Base-by-base conservation (phyloP, 495 filamentous ascomycete genomes). In the Entonaema liquescens region DNA sequence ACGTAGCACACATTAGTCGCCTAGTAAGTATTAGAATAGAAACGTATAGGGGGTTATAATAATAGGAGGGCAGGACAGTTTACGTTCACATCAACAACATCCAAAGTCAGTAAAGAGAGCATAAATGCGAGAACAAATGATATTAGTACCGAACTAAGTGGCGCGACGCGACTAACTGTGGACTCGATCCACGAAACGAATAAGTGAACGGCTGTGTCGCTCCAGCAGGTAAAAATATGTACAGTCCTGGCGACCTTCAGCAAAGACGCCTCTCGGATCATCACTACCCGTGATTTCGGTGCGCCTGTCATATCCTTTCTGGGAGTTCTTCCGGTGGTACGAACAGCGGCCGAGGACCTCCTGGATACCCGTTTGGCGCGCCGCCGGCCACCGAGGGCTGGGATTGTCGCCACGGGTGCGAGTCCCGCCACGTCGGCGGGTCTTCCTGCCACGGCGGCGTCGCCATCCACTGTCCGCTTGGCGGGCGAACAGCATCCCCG, bases 401-500 rank as follows among this genome's bases (percentile, higher is more conserved):
- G 3, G 71, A 73, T 19, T 65, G 62, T 19, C 71, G 6, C 71
- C 71, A 73, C 2, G 71, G 71, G 17, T 73, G 71, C 35, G 71
- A 63, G 57, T 73, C 71, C 1, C 71, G 71, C 71, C 71, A 73
- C 15, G 70, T 73, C 31, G 70, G 70, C 6, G 65, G 49, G 3
- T 65, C 61, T 6, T 73, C 70, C 11, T 73, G 70, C 70, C 70
- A 73, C 9, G 70, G 70, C 33, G 70, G 70, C 50, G 57, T 69
- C 40, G 70, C 31, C 58, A 73, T 62, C 70, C 70, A 73, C 6
- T 69, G 65, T 2, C 70, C 70, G 19, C 70, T 72, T 1, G 59
- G 70, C n/a, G 55, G 26, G 12, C 70, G 70, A 6, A 47, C n/a
- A n/a, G n/a, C 60, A 21, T 21, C 9, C 4, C 31, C 35, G 13